phyloP scores from a whole-genome alignment of 257 asterid species.

The Solanum bulbocastanum region DNA sequence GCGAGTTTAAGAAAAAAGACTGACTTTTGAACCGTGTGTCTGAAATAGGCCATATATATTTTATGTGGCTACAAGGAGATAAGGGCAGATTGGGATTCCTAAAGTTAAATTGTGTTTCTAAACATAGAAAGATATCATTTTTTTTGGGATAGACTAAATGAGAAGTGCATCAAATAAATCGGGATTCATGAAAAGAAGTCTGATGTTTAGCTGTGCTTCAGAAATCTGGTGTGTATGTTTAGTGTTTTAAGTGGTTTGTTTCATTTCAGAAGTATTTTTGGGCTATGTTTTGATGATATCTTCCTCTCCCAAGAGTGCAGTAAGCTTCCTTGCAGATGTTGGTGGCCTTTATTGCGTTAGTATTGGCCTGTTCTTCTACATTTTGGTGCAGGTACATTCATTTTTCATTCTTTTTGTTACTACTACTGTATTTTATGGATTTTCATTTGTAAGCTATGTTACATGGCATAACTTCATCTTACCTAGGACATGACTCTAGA shows the following conservation, averaged over 20 bases:
- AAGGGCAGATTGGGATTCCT: background rate
- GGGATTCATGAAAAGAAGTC: background rate
- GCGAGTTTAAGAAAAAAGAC: background rate
- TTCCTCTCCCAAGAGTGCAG: slow-evolving; percentile 67
- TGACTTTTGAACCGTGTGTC: background rate
- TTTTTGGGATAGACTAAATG: background rate
- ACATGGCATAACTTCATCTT: background rate
- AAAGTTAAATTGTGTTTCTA: background rate
- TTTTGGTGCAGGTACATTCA: slow-evolving; percentile 76
- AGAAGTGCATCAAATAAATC: background rate
- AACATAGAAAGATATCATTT: background rate
- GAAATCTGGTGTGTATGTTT: background rate
- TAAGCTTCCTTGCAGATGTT: slow-evolving; percentile 95
- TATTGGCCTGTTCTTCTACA: slow-evolving; percentile 72
- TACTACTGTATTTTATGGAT: background rate
- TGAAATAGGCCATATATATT: background rate
- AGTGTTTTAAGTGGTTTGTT: background rate
- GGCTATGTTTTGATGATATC: slow-evolving; percentile 16
- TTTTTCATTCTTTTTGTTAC: slow-evolving; percentile 9
- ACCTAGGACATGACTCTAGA: background rate
- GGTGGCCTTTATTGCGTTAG: slow-evolving; percentile 96
- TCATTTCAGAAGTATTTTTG: background rate
- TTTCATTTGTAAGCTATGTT: background rate
- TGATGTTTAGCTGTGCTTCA: background rate
- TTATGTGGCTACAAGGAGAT: background rate